Evolutionary conservation across 1,139 yeast species (phyloP).

Genomic region (Protomyces pachydermus): DNA sequence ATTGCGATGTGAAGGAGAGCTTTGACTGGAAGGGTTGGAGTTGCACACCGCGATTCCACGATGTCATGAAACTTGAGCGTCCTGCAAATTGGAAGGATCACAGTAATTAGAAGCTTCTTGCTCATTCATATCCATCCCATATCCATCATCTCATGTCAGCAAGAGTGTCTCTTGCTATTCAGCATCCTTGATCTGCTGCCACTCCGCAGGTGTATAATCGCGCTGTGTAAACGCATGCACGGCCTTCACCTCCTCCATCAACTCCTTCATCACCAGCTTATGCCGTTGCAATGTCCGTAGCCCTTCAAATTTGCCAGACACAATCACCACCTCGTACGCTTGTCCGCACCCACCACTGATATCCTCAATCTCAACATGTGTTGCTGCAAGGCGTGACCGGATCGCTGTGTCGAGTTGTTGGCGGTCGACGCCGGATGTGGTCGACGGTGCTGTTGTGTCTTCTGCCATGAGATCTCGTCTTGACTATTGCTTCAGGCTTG

Average conservation of each 20-base stretch:
- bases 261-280: conserved; percentile 70
- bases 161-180: neutral
- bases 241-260: conserved; percentile 72
- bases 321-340: conserved; percentile 75
- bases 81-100: conserved; percentile 25
- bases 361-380: conserved; percentile 27
- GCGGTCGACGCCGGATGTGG: conserved; percentile 19
- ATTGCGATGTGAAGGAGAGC: conserved; percentile 67
- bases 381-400: conserved; percentile 15
- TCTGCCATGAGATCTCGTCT: neutral
- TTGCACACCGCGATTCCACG: conserved; percentile 22
- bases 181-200: conserved; percentile 32
- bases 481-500: too few species aligned
- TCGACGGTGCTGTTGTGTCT: neutral
- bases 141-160: neutral
- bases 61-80: conserved; percentile 14
- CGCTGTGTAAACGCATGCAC: conserved; percentile 94
- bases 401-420: conserved; percentile 24
- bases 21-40: conserved; percentile 85
- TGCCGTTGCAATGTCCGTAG: conserved; percentile 84
- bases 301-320: conserved; percentile 67
- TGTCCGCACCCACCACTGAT: conserved; percentile 72
- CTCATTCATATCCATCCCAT: neutral
- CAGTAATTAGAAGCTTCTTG: neutral
- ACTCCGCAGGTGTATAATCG: conserved; percentile 38